These are phyloP conservation scores for Heterobasidion parviporum DNA, from an alignment of 1,284 basidiomycete species.

Conservation along the genomic window DNA sequence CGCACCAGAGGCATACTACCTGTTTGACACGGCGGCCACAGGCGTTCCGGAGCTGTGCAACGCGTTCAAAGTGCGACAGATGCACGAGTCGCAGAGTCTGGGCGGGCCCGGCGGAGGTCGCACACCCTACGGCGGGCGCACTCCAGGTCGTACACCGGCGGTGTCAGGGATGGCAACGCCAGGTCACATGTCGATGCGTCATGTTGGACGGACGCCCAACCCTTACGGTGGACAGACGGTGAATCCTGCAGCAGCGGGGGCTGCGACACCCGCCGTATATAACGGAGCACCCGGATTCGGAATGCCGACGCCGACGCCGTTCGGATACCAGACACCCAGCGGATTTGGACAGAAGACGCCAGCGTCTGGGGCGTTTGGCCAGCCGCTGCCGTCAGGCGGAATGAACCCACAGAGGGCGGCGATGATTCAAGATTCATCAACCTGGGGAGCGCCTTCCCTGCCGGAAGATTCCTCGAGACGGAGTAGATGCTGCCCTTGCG, in stretches of 20 bases:
- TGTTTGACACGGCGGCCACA: conserved; percentile 82
- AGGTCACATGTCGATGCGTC: conserved; percentile 66
- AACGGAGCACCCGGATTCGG: conserved; percentile 12
- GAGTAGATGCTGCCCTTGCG: too few species aligned
- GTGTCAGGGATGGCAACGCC: conserved; percentile 59
- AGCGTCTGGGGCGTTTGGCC: conserved; percentile 37
- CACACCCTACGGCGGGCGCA: conserved; percentile 76
- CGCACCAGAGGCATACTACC: conserved; percentile 83
- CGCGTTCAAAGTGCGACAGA: conserved; percentile 84
- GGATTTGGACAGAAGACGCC: conserved; percentile 31
- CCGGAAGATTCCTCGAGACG: too few species aligned
- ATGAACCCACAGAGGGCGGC: conserved; percentile 60
- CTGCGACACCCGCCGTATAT: conserved; percentile 17
- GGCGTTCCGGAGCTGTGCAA: conserved; percentile 90
- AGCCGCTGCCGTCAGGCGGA: conserved; percentile 35
- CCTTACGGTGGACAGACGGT: conserved; percentile 40
- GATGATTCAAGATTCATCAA: conserved; percentile 36
- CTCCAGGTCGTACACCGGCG: conserved; percentile 59
- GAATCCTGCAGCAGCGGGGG: conserved; percentile 10
- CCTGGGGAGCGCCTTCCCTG: not conserved
- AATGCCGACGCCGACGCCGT: conserved; percentile 26
- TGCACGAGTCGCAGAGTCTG: conserved; percentile 72
- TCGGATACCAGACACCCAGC: conserved; percentile 58
- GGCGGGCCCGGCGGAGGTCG: conserved; percentile 58
- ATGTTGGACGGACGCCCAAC: conserved; percentile 65